A percentile compares a stretch with the other conserved stretches of the same genome.
Evolutionary conservation across 2,329 filamentous ascomycete species (phyloP).

Genomic region (Trichophyton schoenleinii): DNA sequence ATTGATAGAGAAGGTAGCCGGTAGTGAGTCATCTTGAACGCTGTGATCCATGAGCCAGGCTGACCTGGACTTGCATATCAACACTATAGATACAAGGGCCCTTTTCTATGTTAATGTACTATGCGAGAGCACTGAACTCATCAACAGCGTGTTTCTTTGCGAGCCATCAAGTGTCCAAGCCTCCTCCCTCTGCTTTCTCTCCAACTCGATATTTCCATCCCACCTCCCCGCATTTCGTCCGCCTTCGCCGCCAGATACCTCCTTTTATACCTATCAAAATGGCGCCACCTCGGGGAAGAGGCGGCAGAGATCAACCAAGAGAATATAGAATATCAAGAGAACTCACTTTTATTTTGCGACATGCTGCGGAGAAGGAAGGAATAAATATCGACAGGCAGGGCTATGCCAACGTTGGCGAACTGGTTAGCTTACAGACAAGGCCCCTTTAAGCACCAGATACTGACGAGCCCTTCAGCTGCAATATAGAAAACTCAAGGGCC

Average conservation of each 20-base stretch:
- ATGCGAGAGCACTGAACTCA: not conserved
- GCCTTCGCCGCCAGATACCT: not conserved
- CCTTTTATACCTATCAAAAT: not conserved
- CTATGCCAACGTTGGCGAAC: slow-evolving; percentile 47
- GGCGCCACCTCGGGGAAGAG: not conserved
- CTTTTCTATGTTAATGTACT: not conserved
- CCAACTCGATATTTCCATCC: not conserved
- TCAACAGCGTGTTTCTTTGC: not conserved
- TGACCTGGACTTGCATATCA: too few relatives aligned
- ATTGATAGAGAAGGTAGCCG: too few relatives aligned
- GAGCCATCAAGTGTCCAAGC: not conserved
- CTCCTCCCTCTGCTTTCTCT: not conserved
- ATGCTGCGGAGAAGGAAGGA: slow-evolving; percentile 49
- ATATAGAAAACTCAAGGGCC: slow-evolving; percentile 49
- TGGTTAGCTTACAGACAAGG: slow-evolving; percentile 32
- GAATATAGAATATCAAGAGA: slow-evolving; percentile 32
- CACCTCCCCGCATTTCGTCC: not conserved
- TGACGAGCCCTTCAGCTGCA: slow-evolving; percentile 32
- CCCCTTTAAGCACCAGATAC: not conserved
- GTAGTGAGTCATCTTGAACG: too few relatives aligned
- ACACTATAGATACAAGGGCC: too few relatives aligned
- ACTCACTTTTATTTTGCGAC: slow-evolving; percentile 41
- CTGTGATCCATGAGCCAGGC: too few relatives aligned
- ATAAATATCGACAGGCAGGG: slow-evolving; percentile 47
- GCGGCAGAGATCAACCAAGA: slow-evolving; percentile 15